Base-by-base conservation (phyloP, 768 basidiomycete genomes). In the Rhizopogon roseolus region DNA sequence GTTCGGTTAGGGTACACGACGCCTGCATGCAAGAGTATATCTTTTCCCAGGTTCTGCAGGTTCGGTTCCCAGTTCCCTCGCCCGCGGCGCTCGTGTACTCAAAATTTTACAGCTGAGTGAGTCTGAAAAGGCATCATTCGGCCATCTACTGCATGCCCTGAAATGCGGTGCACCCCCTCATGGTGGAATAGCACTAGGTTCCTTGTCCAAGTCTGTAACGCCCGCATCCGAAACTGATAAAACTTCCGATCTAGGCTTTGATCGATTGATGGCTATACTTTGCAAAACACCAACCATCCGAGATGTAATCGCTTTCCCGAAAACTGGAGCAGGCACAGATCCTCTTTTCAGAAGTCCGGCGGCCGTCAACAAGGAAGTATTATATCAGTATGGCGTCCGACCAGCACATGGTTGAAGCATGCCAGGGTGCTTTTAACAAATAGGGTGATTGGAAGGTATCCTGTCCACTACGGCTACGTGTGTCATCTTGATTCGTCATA, bases 281-380 rank as follows among this genome's bases (percentile, higher is more conserved):
- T 94, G 92, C 75, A 82, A 85, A 57, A 81, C 92, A 4, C 79
- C 81, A 54, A 93, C 93, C 38, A 98, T 98, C 60, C 81, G 93
- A 56, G 93, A 97, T 62, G 95, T 98, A 59, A 96, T 98, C 59
- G 95, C 95, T 17, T 98, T 98, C 75, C 95, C 95, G 8, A 98
- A 98, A 76, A 88, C 89, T 7, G 81, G 84, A 39, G 81, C 74
- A 54, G 94, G 95, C 5, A 80, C 84, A 22, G 95, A 98, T 71
- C 81, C 85, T 41, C 81, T 96, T 38, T 94, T 97, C 78, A 88
- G 84, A 70, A 93, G 92, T 69, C 95, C 95, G 39, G 84, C 90
- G 11, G 61, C 79, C 16, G 76, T 85, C 52, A 63, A 66, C 53
- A 65, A 71, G 22, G 76, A 80, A 34, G 73, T 80, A 34, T 70